Base-by-base conservation (phyloP, 1,284 basidiomycete genomes). In the Sporisorium exsertum region DNA sequence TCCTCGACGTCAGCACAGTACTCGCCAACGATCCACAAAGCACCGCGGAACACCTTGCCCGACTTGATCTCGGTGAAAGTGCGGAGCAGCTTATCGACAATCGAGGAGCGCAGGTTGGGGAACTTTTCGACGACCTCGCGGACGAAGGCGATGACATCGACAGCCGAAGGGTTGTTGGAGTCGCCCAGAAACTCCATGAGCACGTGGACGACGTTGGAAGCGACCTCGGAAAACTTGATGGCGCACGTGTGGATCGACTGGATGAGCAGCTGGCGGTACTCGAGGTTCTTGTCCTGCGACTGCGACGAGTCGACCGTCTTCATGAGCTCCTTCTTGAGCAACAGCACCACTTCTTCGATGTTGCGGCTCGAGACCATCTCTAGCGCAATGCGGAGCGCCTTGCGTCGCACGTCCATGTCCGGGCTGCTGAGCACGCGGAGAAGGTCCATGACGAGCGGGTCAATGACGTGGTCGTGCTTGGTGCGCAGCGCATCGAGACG, bases 121-220 rank as follows among this genome's bases (percentile, higher is more conserved):
- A 98, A 99, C 86, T 97, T 97, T 86, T 99, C 95, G 58, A 98
- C 96, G 24, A 99, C 95, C 87, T 99, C 95, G 27, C 94, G 91
- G 58, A 98, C 95, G 85, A 98, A 98, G 2, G 95, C 90, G 63
- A 98, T 95, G 51, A 98, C 96, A 82, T 98, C 96, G 46, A 97
- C 90, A 0, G 96, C 95, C 10, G 94, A 94, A 1, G 95, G 93
- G 87, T 97, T 97, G 87, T 92, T 95, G 6, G 94, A 92, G 87
- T 99, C 96, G 32, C 95, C 94, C 42, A 99, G 90, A 90, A 99
- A 99, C 84, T 98, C 95, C 94, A 99, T 97, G 58, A 99, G 89
- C 3, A 95, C 95, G 79, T 96, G 93, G 0, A 99, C 95, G 52
- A 99, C 96, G 77, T 92, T 95, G 5, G 93, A 93, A 3, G 96